A percentile compares a stretch with the other conserved stretches of the same genome.
Conservation (phyloP, 1,284 basidiomycete genomes). For the Earliella scabrosa region DNA sequence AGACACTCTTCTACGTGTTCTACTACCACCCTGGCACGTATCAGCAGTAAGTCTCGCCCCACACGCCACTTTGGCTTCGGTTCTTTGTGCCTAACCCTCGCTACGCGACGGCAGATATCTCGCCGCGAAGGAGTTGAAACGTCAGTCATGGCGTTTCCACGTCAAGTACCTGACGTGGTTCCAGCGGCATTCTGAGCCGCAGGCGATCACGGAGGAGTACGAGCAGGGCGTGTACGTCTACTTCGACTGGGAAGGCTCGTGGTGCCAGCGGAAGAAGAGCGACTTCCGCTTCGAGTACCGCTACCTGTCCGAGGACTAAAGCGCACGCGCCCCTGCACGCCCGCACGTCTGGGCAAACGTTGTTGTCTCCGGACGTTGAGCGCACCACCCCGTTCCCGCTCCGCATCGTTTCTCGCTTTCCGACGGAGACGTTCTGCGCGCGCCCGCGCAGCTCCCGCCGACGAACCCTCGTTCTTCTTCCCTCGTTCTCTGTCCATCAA, state of each 20-base stretch:
- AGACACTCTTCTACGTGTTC: conserved; percentile 99
- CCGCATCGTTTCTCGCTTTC: neutral
- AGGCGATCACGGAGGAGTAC: conserved; percentile 99
- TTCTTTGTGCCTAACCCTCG: conserved; percentile 1
- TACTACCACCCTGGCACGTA: conserved; percentile 98
- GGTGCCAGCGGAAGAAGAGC: conserved; percentile 98
- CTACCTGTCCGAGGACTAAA: conserved; percentile 86
- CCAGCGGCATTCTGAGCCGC: conserved; percentile 98
- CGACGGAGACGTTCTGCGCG: neutral
- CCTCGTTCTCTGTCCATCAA: conserved; percentile 4
- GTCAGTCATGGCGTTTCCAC: conserved; percentile 99
- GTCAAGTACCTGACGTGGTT: conserved; percentile 99
- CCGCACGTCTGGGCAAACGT: neutral
- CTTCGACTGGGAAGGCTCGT: conserved; percentile 97
- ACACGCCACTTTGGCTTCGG: neutral
- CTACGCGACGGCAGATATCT: conserved; percentile 67
- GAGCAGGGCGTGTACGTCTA: conserved; percentile 98
- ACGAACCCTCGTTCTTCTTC: neutral
- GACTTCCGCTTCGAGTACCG: conserved; percentile 97
- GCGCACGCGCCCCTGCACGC: neutral
- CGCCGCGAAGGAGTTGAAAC: conserved; percentile 96
- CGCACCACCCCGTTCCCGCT: neutral
- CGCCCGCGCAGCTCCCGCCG: neutral
- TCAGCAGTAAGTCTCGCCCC: conserved; percentile 74
- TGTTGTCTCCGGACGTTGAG: neutral